These are phyloP conservation scores for Monosporozyma servazzii DNA, from an alignment of 805 yeast genomes.

Conservation along the genomic window DNA sequence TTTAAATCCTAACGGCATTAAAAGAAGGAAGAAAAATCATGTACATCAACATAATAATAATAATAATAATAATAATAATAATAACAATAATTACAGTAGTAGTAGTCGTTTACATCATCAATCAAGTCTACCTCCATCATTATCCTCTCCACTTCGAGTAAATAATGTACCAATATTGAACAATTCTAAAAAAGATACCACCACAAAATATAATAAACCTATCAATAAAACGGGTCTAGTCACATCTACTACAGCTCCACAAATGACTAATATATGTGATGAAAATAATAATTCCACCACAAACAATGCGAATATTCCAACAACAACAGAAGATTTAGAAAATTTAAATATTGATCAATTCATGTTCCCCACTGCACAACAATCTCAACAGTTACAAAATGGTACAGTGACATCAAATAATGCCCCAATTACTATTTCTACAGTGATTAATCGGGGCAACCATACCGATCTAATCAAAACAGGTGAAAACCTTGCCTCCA, in stretches of 20 bases:
- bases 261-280: background rate
- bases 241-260: background rate
- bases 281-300: background rate
- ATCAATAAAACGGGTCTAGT: background rate
- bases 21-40: conserved; percentile 16
- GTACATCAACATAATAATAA: background rate
- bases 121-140: background rate
- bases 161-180: background rate
- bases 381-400: background rate
- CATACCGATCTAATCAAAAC: background rate
- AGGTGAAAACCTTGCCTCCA: background rate
- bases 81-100: background rate
- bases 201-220: background rate
- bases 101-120: background rate
- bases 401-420: background rate
- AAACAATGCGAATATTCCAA: background rate
- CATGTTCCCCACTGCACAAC: background rate
- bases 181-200: background rate
- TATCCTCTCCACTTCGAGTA: background rate
- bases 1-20: conserved; percentile 28
- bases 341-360: background rate
- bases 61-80: background rate
- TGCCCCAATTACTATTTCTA: background rate
- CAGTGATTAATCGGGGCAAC: background rate
- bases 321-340: background rate